A percentile compares a stretch with the other conserved stretches of the same genome.
phyloP scores from a whole-genome alignment of 2,329 filamentous ascomycete species.

The Diaporthe ilicicola region DNA sequence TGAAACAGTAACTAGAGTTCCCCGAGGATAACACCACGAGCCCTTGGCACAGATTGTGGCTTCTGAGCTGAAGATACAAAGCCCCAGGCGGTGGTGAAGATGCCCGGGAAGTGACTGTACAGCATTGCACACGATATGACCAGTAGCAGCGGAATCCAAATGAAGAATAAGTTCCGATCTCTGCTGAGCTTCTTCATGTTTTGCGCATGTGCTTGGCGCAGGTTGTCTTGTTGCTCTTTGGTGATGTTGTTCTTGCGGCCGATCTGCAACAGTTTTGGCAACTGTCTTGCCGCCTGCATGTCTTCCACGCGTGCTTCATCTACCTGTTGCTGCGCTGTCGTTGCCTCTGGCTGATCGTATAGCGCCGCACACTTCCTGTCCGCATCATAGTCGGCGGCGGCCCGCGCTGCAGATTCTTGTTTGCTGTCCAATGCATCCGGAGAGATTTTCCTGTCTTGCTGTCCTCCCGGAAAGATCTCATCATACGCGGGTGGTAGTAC shows the following conservation, averaged over 20 bases:
- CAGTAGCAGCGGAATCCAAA: conserved; percentile 56
- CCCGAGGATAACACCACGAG: conserved; percentile 24
- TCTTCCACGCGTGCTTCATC: conserved; percentile 33
- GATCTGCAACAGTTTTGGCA: conserved; percentile 62
- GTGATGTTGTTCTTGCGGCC: conserved; percentile 71
- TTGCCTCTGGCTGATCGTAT: conserved; percentile 56
- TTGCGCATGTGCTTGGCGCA: conserved; percentile 67
- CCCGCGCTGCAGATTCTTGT: conserved; percentile 64
- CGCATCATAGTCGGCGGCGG: conserved; percentile 65
- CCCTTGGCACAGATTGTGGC: background rate
- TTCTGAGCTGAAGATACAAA: background rate
- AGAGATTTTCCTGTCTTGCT: conserved; percentile 60
- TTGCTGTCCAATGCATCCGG: conserved; percentile 62
- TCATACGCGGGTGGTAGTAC: conserved; percentile 78
- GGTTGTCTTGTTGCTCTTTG: conserved; percentile 70
- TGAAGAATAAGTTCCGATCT: conserved; percentile 73
- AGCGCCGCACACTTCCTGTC: conserved; percentile 64
- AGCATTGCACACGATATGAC: conserved; percentile 28
- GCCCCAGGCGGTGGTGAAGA: conserved; percentile 22
- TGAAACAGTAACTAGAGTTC: conserved; percentile 4
- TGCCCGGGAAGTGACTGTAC: conserved; percentile 28
- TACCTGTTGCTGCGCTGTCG: conserved; percentile 23
- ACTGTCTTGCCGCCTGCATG: conserved; percentile 40
- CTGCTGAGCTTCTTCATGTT: conserved; percentile 70
- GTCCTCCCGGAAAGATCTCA: conserved; percentile 73